Base-by-base conservation (phyloP, 306 rosid genomes). In the Sphenostylis stenocarpa region DNA sequence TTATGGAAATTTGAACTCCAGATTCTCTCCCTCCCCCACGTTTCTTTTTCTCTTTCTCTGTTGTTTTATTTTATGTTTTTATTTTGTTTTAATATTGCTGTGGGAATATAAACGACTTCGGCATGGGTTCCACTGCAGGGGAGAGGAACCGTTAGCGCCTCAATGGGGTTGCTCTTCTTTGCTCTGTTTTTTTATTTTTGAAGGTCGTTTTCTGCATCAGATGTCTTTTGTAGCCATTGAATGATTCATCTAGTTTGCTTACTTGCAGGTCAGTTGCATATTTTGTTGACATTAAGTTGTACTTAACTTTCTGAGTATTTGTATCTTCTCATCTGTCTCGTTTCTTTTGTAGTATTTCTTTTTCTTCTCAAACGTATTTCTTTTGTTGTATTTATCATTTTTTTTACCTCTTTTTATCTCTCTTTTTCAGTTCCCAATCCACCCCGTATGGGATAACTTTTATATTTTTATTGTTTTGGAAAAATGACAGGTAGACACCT, bases 11-110 rank as follows among this genome's bases (percentile, higher is more conserved):
- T 86, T 72, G 73, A 80, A 78, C 67, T 51, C 49, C 48, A 76
- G 91, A 82, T 88, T 82, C 89, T 83, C 72, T 62, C 44, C n/a
- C 81, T 57, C 44, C 0, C 16, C 21, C 67, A 58, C n/a, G 7
- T 63, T 56, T 71, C 73, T 77, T 71, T n/a, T 75, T 70, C 49
- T 73, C 15, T 67, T 16, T 15, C 56, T 61, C 38, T 70, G 7
- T 61, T 16, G 0, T 48, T 62, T 23, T 67, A 24, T 21, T 29
- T 48, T 73, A 75, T 4, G 31, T 14, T 48, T 10, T 74, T 51
- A 4, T 73, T 38, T 29, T 29, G 23, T 28, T 67, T 26, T 51
- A 72, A 20, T 55, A 49, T 43, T 51, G 78, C 61, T 58, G 53
- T 67, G 44, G 65, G 51, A 77, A 55, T 85, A 58, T 5, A 36